Percentiles rank a stretch among this genome's conserved stretches.
Evolutionary conservation across 805 yeast species (phyloP).

Genomic region (Ogataea angusta): DNA sequence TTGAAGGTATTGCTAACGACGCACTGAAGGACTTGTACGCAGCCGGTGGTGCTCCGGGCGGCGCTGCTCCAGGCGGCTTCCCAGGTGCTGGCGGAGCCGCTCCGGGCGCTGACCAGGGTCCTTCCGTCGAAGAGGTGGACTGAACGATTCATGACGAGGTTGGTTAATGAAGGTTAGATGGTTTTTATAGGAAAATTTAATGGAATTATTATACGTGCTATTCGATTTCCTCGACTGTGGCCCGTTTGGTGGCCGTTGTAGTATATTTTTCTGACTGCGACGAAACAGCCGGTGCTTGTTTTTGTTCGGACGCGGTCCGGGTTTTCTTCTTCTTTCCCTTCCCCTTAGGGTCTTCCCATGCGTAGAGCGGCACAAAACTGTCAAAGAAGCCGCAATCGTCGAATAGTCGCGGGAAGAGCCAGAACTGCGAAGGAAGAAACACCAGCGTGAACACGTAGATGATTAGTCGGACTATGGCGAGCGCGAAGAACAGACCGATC

Average conservation of each 20-base stretch:
- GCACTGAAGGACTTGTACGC: constrained; percentile 96
- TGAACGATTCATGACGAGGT: constrained; percentile 32
- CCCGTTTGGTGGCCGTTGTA: constrained; percentile 20
- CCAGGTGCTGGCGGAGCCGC: constrained; percentile 32
- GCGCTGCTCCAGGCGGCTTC: constrained; percentile 55
- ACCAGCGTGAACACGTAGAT: constrained; percentile 60
- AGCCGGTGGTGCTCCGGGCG: constrained; percentile 79
- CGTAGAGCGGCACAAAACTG: constrained; percentile 86
- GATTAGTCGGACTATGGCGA: constrained; percentile 77
- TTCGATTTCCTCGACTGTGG: constrained; percentile 27
- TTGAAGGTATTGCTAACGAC: constrained; percentile 93
- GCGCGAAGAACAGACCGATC: constrained; percentile 67
- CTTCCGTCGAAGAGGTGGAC: constrained; percentile 82
- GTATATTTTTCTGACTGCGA: constrained; percentile 11
- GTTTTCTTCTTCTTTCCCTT: constrained; percentile 17
- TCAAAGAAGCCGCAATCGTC: constrained; percentile 94
- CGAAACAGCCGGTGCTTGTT: background rate
- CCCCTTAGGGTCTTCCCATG: constrained; percentile 52
- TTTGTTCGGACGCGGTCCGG: background rate
- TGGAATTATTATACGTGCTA: constrained; percentile 4
- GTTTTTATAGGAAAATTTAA: constrained; percentile 6
- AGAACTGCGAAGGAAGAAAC: constrained; percentile 68
- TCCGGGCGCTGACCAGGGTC: constrained; percentile 46
- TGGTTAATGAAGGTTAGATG: background rate
- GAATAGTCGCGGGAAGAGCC: constrained; percentile 95